phyloP scores from a whole-genome alignment of 164 flowering plant species.

The Berberis thunbergii region DNA sequence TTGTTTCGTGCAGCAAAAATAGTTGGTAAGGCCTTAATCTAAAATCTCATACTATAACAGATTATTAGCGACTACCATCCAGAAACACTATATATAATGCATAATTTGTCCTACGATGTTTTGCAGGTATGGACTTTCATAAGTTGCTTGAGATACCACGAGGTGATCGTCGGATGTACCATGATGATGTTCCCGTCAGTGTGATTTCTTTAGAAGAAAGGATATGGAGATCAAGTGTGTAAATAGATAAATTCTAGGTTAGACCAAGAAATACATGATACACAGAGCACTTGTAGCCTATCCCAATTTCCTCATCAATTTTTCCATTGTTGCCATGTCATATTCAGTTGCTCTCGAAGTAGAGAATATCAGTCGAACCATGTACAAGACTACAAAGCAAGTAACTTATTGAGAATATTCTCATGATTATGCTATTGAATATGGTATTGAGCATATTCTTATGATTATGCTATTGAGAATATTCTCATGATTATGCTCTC shows the following conservation, averaged over 20 bases:
- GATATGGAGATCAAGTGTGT: conserved; percentile 71
- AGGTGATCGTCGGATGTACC: conserved; percentile 71
- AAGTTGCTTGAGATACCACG: conserved; percentile 74
- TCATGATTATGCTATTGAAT: no score
- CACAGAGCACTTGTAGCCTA: not conserved
- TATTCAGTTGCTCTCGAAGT: not conserved
- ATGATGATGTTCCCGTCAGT: conserved; percentile 68
- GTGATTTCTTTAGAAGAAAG: conserved; percentile 73
- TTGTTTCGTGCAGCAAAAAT: conserved; percentile 84
- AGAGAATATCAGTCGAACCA: not conserved
- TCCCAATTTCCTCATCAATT: not conserved
- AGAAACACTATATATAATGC: not conserved
- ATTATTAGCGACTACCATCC: not conserved
- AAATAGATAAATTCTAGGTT: conserved; percentile 19
- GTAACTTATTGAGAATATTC: no score
- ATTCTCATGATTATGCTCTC: no score
- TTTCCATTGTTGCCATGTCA: not conserved
- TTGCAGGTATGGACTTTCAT: conserved; percentile 67
- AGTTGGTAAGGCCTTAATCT: conserved; percentile 44
- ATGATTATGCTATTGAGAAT: no score
- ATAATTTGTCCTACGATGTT: not conserved
- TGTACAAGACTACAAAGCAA: conserved; percentile 8
- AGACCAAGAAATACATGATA: not conserved
- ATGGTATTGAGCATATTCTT: no score
- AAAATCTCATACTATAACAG: not conserved